Evolutionary conservation across 1,139 yeast species (phyloP).

Genomic region (Magnusiomyces ingens): DNA sequence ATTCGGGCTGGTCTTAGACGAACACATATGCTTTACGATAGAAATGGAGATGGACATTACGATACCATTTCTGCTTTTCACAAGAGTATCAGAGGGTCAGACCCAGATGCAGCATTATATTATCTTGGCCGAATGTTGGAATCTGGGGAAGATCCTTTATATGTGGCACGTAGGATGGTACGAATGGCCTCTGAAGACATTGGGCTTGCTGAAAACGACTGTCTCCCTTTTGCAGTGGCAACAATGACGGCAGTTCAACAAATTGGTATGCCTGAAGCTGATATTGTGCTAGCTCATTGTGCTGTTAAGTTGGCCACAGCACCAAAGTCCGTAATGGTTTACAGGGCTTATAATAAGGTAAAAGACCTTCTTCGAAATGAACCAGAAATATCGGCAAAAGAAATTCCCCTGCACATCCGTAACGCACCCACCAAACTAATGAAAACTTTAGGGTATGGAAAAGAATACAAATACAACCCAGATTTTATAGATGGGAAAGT

Average conservation of each 20-base stretch:
- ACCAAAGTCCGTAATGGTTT: slow-evolving; percentile 76
- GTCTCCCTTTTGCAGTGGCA: slow-evolving; percentile 81
- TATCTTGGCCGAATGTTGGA: slow-evolving; percentile 80
- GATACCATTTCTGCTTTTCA: slow-evolving; percentile 94
- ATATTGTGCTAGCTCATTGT: slow-evolving; percentile 82
- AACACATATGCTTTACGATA: slow-evolving; percentile 68
- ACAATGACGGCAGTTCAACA: slow-evolving; percentile 83
- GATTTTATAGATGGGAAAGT: slow-evolving; percentile 65
- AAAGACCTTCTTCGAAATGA: slow-evolving; percentile 51
- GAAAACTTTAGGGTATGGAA: slow-evolving; percentile 82
- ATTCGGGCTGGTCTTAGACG: slow-evolving; percentile 35
- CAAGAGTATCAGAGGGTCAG: slow-evolving; percentile 80
- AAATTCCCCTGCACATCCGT: slow-evolving; percentile 54
- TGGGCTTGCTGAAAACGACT: slow-evolving; percentile 73
- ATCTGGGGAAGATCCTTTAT: slow-evolving; percentile 92
- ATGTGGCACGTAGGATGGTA: slow-evolving; percentile 86
- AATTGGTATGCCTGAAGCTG: slow-evolving; percentile 97
- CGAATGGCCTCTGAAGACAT: slow-evolving; percentile 89
- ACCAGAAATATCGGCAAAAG: slow-evolving; percentile 31
- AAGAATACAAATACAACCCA: slow-evolving; percentile 85
- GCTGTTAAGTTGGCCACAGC: slow-evolving; percentile 84
- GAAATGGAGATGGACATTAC: slow-evolving; percentile 86
- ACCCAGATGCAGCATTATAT: slow-evolving; percentile 83
- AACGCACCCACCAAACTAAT: slow-evolving; percentile 91
- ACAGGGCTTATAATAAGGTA: slow-evolving; percentile 66